phyloP scores from a whole-genome alignment of 306 rosid genomes.

The Fagus crenata region DNA sequence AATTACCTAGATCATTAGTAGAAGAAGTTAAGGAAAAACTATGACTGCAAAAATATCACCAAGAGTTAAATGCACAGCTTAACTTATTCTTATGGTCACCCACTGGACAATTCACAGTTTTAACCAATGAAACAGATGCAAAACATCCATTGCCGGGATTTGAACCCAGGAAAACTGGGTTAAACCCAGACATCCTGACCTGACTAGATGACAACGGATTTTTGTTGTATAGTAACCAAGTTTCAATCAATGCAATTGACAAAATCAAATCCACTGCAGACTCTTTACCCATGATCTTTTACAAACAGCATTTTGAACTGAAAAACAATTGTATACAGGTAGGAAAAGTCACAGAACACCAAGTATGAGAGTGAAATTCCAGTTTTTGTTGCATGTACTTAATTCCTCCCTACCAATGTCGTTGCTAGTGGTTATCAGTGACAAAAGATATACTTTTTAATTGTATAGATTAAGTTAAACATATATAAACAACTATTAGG shows the following conservation, averaged over 20 bases:
- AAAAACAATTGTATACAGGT: too few species aligned
- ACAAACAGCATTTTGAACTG: too few species aligned
- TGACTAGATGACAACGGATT: constrained; percentile 58
- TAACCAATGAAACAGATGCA: constrained; percentile 8
- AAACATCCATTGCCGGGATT: constrained; percentile 51
- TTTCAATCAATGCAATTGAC: neutral
- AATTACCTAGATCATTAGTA: neutral
- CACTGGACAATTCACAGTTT: neutral
- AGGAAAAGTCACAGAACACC: too few species aligned
- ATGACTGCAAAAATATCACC: neutral
- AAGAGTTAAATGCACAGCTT: neutral
- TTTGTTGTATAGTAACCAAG: neutral
- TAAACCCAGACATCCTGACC: constrained; percentile 65
- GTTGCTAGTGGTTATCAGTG: neutral
- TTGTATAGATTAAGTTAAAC: neutral
- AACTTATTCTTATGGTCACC: neutral
- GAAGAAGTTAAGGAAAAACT: neutral
- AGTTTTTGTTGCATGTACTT: neutral
- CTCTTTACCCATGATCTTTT: too few species aligned
- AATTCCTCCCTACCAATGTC: neutral
- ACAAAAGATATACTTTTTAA: neutral
- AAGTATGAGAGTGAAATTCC: neutral
- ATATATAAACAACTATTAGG: neutral
- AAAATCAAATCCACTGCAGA: neutral
- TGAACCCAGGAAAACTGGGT: constrained; percentile 69